These are phyloP conservation scores for Phascolomyces articulosus DNA, from an alignment of 371 early-diverging fungal genomes.

Conservation along the genomic window DNA sequence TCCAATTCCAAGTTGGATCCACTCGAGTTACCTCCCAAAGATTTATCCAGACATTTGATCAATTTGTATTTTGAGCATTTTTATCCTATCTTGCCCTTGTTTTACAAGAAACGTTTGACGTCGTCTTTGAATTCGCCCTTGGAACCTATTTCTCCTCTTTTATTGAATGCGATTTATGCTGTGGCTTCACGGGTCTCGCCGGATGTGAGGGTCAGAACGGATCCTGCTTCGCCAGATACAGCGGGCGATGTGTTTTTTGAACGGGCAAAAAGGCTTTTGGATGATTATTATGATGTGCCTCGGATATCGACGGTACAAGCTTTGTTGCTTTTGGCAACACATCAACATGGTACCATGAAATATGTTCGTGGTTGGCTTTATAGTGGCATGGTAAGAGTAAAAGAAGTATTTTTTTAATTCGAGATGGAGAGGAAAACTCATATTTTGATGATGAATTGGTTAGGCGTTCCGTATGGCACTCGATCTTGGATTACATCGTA, in stretches of 20 bases:
- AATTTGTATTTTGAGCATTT: constrained; percentile 56
- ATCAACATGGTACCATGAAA: constrained; percentile 58
- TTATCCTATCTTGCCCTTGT: constrained; percentile 58
- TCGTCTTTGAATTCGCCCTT: constrained; percentile 14
- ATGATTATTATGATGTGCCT: constrained; percentile 60
- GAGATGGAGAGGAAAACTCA: too few relatives aligned
- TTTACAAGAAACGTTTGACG: constrained; percentile 40
- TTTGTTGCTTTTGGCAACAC: constrained; percentile 54
- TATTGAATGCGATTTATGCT: constrained; percentile 57
- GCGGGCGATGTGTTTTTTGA: constrained; percentile 54
- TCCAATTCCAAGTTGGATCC: constrained; percentile 23
- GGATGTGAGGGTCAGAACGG: constrained; percentile 36
- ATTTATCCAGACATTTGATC: constrained; percentile 56
- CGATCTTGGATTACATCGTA: constrained; percentile 50
- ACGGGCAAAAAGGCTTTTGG: constrained; percentile 49
- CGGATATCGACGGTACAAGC: constrained; percentile 66
- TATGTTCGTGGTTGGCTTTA: constrained; percentile 54
- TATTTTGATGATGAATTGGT: too few relatives aligned
- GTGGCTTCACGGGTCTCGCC: constrained; percentile 48
- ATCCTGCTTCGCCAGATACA: constrained; percentile 32
- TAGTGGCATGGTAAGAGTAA: constrained; percentile 48
- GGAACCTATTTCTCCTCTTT: constrained; percentile 38
- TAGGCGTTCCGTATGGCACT: constrained; percentile 59
- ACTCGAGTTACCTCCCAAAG: constrained; percentile 49
- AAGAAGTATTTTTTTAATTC: neutral